These are phyloP conservation scores for Aschersonia sp. DNA, from an alignment of 2,329 filamentous ascomycete species.

Conservation along the genomic window DNA sequence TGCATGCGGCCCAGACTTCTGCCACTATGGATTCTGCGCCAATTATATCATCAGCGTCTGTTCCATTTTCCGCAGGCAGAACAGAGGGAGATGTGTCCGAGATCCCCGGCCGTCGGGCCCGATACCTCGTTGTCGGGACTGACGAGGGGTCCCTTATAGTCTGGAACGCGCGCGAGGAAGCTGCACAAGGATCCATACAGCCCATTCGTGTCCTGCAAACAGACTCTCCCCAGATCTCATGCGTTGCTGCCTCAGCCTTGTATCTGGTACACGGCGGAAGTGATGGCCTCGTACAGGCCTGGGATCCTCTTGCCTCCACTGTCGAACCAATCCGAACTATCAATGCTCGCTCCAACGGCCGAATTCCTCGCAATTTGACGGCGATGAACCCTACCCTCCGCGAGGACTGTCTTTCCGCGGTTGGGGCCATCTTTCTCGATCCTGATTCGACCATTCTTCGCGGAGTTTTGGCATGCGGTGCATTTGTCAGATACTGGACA, in stretches of 20 bases:
- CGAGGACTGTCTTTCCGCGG: conserved; percentile 64
- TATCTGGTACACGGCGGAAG: conserved; percentile 88
- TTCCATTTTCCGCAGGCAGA: conserved; percentile 7
- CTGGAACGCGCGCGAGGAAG: conserved; percentile 67
- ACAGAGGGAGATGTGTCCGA: conserved; percentile 28
- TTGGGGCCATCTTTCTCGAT: conserved; percentile 73
- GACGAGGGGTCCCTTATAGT: conserved; percentile 60
- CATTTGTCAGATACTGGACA: conserved; percentile 81
- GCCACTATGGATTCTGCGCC: conserved; percentile 30
- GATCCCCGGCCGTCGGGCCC: conserved; percentile 71
- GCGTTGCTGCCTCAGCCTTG: conserved; percentile 67
- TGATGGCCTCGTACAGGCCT: conserved; percentile 88
- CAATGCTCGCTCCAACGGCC: conserved; percentile 69
- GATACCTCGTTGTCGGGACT: conserved; percentile 71
- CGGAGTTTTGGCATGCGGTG: conserved; percentile 76
- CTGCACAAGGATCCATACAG: conserved; percentile 30
- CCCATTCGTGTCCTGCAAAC: conserved; percentile 78
- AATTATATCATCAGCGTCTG: conserved; percentile 3
- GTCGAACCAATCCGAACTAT: conserved; percentile 69
- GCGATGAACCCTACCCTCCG: conserved; percentile 41
- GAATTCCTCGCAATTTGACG: conserved; percentile 59
- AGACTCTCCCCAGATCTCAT: conserved; percentile 76
- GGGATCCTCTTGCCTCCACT: conserved; percentile 84
- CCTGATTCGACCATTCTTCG: conserved; percentile 75
- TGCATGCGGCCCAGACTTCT: conserved; percentile 31